Conservation (phyloP, 2,329 filamentous ascomycete species). For the Colletotrichum filicis region DNA sequence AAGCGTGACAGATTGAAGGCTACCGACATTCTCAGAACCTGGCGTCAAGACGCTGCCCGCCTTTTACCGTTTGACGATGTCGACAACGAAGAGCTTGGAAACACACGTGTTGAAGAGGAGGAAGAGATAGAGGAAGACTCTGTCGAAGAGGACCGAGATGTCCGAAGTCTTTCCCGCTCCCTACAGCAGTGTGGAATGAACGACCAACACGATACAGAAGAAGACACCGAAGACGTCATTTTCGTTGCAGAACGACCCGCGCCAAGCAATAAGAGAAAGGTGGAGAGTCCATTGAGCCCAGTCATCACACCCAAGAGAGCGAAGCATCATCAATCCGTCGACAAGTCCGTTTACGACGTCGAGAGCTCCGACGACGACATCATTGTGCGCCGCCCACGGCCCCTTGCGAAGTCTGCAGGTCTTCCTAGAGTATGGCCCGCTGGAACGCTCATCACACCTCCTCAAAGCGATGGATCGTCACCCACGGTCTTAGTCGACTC, state of each 20-base stretch:
- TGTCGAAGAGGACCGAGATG: background rate
- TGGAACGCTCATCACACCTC: background rate
- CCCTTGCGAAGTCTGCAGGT: background rate
- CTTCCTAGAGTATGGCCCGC: background rate
- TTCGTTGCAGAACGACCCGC: background rate
- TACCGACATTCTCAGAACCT: conserved; percentile 1
- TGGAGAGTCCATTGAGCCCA: background rate
- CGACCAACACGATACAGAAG: background rate
- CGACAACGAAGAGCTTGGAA: background rate
- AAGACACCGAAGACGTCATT: background rate
- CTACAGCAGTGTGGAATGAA: background rate
- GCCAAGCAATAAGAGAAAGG: conserved; percentile 6
- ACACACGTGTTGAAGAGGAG: background rate
- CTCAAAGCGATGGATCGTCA: background rate
- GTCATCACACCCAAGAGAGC: background rate
- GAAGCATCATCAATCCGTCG: background rate
- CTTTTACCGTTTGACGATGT: conserved; percentile 1
- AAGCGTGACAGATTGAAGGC: background rate
- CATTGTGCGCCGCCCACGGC: background rate
- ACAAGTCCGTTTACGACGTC: background rate
- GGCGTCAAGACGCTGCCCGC: conserved; percentile 19
- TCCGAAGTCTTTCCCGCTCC: background rate
- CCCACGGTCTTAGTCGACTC: background rate
- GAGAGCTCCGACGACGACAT: background rate
- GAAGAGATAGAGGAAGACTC: background rate